Evolutionary conservation across 2,329 filamentous ascomycete genomes (phyloP).

Genomic region (Aspergillus texensis): DNA sequence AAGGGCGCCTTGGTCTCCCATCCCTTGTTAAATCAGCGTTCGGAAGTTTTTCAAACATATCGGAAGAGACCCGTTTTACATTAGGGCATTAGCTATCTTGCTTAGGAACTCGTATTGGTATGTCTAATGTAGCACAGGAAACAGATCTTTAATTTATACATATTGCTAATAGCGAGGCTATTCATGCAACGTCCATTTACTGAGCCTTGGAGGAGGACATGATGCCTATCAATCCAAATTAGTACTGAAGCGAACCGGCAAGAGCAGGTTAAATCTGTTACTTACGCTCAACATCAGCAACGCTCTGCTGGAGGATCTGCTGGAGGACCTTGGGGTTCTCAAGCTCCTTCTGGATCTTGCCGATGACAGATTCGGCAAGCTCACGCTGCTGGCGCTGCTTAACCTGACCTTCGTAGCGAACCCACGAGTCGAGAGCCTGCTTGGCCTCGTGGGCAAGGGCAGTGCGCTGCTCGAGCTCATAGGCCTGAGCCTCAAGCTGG

Average conservation of each 20-base stretch:
- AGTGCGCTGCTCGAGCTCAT: slow-evolving; percentile 95
- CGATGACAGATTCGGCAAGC: slow-evolving; percentile 87
- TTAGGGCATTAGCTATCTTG: not conserved
- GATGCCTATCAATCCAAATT: slow-evolving; percentile 35
- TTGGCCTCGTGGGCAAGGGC: slow-evolving; percentile 92
- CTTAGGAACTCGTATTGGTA: slow-evolving; percentile 36
- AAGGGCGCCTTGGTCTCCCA: not conserved
- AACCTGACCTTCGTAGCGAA: slow-evolving; percentile 96
- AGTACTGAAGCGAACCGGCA: slow-evolving; percentile 7
- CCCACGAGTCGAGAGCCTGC: slow-evolving; percentile 95
- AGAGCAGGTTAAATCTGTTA: slow-evolving; percentile 16
- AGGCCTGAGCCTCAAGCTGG: slow-evolving; percentile 91
- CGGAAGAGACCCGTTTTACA: not conserved
- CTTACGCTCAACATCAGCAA: slow-evolving; percentile 94
- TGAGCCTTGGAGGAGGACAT: slow-evolving; percentile 42
- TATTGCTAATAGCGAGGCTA: slow-evolving; percentile 35
- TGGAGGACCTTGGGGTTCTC: slow-evolving; percentile 96
- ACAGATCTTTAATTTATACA: slow-evolving; percentile 45
- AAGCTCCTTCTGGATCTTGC: slow-evolving; percentile 98
- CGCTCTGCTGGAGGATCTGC: slow-evolving; percentile 96
- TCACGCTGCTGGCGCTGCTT: slow-evolving; percentile 99
- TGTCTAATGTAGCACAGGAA: slow-evolving; percentile 39
- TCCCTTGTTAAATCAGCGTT: not conserved
- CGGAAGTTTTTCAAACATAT: not conserved
- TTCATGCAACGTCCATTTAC: slow-evolving; percentile 37